phyloP scores from a whole-genome alignment of 164 flowering plant genomes.

The Berberis thunbergii region DNA sequence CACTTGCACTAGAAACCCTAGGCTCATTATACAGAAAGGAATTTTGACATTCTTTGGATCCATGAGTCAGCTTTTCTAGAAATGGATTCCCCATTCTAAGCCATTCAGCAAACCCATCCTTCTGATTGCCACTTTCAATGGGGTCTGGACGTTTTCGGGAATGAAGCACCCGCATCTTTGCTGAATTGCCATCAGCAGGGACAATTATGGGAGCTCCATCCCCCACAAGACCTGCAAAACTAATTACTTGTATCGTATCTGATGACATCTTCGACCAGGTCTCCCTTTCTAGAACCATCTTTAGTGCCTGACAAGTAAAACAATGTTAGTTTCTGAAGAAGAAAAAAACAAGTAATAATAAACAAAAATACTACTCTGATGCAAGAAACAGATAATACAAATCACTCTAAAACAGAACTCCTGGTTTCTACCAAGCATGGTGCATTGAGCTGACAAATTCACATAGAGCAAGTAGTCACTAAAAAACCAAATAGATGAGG shows the following conservation, averaged over 20 bases:
- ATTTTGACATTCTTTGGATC: constrained; percentile 31
- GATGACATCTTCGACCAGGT: constrained; percentile 69
- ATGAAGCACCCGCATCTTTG: constrained; percentile 24
- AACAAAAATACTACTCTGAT: too few relatives aligned
- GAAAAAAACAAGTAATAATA: too few relatives aligned
- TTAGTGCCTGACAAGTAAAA: constrained; percentile 58
- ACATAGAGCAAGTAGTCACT: too few relatives aligned
- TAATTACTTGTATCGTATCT: constrained; percentile 63
- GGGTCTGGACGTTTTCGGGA: constrained; percentile 30
- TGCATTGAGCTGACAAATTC: background rate
- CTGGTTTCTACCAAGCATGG: too few relatives aligned
- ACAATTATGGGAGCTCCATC: constrained; percentile 83
- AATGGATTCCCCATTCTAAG: constrained; percentile 68
- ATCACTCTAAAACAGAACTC: too few relatives aligned
- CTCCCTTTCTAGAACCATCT: constrained; percentile 95
- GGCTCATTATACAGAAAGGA: constrained; percentile 29
- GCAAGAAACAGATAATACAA: too few relatives aligned
- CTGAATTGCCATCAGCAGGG: constrained; percentile 34
- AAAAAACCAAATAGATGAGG: too few relatives aligned
- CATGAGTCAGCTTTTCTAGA: constrained; percentile 26
- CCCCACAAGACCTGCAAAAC: constrained; percentile 92
- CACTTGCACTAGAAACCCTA: constrained; percentile 19
- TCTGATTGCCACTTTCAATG: constrained; percentile 26
- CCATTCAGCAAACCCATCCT: constrained; percentile 70
- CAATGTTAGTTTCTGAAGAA: background rate